These are phyloP conservation scores for Picea abies DNA, from an alignment of 83 land plant genomes.

Conservation along the genomic window DNA sequence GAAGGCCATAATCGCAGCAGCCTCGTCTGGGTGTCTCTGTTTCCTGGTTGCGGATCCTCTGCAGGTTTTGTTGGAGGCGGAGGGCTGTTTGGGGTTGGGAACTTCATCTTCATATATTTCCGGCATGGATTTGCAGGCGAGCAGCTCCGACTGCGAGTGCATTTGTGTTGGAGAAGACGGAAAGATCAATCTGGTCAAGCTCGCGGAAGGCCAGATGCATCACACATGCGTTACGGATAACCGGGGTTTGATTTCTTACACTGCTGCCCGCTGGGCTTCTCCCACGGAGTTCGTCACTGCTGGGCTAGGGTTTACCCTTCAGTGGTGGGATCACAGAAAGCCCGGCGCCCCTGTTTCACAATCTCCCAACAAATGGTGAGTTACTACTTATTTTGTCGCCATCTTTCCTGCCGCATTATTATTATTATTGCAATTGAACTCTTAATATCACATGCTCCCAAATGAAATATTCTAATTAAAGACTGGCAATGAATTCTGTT, in stretches of 20 bases:
- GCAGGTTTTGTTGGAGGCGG: constrained; percentile 24
- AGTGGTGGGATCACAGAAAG: constrained; percentile 95
- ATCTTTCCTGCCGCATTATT: too few species aligned
- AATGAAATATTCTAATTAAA: too few species aligned
- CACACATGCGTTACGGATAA: constrained; percentile 56
- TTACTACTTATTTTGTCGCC: neutral
- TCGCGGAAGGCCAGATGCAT: constrained; percentile 41
- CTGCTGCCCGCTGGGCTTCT: constrained; percentile 82
- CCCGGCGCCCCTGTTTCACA: constrained; percentile 79
- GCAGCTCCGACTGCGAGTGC: constrained; percentile 38
- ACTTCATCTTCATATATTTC: constrained; percentile 23
- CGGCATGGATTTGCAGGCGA: constrained; percentile 39
- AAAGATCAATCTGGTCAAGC: constrained; percentile 61
- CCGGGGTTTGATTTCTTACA: constrained; percentile 64
- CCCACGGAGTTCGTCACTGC: constrained; percentile 87
- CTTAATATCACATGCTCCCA: too few species aligned
- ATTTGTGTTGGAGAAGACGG: constrained; percentile 89
- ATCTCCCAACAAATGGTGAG: constrained; percentile 69
- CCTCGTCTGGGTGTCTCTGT: constrained; percentile 29
- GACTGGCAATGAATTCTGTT: too few species aligned
- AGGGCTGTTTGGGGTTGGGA: constrained; percentile 14
- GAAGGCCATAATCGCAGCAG: constrained; percentile 34
- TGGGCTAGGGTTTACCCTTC: constrained; percentile 71
- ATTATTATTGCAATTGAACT: too few species aligned
- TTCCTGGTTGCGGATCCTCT: constrained; percentile 27